Conservation (phyloP, 176 grass and related monocot species). For the Carex kokanica region DNA sequence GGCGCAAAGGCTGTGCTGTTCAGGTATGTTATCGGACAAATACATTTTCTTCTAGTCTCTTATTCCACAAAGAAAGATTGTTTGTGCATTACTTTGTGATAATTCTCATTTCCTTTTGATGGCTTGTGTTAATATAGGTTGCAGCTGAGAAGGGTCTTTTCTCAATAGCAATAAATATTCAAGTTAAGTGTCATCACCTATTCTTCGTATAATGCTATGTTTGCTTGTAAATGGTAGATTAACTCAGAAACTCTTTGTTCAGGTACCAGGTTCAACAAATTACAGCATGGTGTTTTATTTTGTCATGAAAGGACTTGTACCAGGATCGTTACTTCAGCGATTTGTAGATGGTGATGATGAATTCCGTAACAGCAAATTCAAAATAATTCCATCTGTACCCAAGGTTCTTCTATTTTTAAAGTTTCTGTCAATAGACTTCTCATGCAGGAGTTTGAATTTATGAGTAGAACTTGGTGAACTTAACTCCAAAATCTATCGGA, state of each 20-base stretch:
- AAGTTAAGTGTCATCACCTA: slow-evolving; percentile 64
- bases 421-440: neutral
- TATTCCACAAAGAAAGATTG: slow-evolving; percentile 23
- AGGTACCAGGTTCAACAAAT: slow-evolving; percentile 94
- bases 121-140: slow-evolving; percentile 60
- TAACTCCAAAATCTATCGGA: too few relatives aligned
- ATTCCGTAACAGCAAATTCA: slow-evolving; percentile 97
- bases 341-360: slow-evolving; percentile 98
- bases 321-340: slow-evolving; percentile 79
- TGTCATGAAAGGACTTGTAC: slow-evolving; percentile 61
- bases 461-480: too few relatives aligned
- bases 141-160: slow-evolving; percentile 89
- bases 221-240: neutral
- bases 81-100: slow-evolving; percentile 20
- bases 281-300: slow-evolving; percentile 99
- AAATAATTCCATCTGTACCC: slow-evolving; percentile 93
- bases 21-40: slow-evolving; percentile 55
- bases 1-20: slow-evolving; percentile 84
- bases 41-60: neutral
- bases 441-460: neutral
- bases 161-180: slow-evolving; percentile 85
- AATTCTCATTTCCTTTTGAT: slow-evolving; percentile 21
- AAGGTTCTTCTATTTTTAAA: slow-evolving; percentile 44
- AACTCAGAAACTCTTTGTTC: slow-evolving; percentile 36
- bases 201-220: slow-evolving; percentile 7